Evolutionary conservation across 345 rosid genomes (phyloP).

Genomic region (Citrus cavaleriei): DNA sequence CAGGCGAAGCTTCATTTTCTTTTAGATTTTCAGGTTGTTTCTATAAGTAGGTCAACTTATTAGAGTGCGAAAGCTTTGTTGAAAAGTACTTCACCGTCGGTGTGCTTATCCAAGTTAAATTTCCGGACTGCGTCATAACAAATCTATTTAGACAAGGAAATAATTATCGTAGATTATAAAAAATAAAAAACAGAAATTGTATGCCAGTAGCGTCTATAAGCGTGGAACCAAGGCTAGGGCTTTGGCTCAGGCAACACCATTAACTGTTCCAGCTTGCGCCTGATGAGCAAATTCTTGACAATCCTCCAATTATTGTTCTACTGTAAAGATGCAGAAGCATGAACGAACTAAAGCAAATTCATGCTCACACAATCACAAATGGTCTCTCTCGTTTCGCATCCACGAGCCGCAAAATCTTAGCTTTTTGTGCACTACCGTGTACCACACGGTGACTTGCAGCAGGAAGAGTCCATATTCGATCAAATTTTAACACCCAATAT

Average conservation of each 20-base stretch:
- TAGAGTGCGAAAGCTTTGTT: too few species aligned
- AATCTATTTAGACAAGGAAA: too few species aligned
- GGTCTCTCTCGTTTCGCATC: conserved; percentile 22
- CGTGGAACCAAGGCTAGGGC: neutral
- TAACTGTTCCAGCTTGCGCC: neutral
- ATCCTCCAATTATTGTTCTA: conserved; percentile 18
- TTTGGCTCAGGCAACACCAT: neutral
- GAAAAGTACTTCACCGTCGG: too few species aligned
- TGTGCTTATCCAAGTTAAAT: too few species aligned
- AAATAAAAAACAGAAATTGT: neutral
- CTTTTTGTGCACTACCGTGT: conserved; percentile 20
- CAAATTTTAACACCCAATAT: conserved; percentile 18
- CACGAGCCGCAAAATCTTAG: conserved; percentile 25
- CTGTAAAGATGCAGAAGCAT: conserved; percentile 18
- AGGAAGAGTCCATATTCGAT: conserved; percentile 20
- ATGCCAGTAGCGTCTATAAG: neutral
- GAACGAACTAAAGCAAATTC: conserved; percentile 31
- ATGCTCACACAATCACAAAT: conserved; percentile 19
- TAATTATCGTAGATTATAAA: neutral
- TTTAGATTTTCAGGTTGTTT: neutral
- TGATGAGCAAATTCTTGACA: neutral
- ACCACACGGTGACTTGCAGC: conserved; percentile 14
- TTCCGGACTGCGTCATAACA: too few species aligned
- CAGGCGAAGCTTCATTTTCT: neutral
- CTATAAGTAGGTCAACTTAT: too few species aligned